Evolutionary conservation across 495 filamentous ascomycete species (phyloP).

Genomic region (Jackrogersella multiformis): DNA sequence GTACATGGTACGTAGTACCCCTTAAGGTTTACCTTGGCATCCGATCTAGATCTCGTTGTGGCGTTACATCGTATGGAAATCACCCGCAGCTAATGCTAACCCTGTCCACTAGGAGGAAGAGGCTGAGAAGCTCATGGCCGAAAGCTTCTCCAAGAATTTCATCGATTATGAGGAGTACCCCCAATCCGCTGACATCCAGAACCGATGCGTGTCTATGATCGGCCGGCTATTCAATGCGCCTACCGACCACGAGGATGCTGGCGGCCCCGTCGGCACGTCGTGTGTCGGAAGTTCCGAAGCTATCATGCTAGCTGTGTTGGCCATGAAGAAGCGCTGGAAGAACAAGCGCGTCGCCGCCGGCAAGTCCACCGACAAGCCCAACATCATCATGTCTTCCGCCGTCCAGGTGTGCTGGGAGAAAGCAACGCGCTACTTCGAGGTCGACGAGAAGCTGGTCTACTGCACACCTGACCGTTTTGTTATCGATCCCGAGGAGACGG

Average conservation of each 20-base stretch:
- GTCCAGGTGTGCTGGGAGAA: conserved; percentile 98
- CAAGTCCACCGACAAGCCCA: conserved; percentile 77
- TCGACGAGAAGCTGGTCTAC: conserved; percentile 89
- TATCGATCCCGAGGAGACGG: conserved; percentile 84
- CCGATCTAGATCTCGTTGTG: conserved; percentile 7
- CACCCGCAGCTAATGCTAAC: conserved; percentile 9
- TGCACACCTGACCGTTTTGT: conserved; percentile 83
- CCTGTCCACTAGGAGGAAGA: conserved; percentile 74
- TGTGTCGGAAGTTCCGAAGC: conserved; percentile 89
- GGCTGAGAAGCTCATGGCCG: conserved; percentile 89
- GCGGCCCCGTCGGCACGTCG: conserved; percentile 79
- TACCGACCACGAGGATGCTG: conserved; percentile 47
- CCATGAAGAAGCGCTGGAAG: conserved; percentile 96
- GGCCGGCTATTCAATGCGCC: conserved; percentile 86
- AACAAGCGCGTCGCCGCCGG: conserved; percentile 81
- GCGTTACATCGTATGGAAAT: conserved; percentile 28
- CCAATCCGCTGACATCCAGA: conserved; percentile 88
- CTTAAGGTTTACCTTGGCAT: conserved; percentile 8
- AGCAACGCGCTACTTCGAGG: conserved; percentile 91
- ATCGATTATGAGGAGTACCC: conserved; percentile 94
- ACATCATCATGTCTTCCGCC: conserved; percentile 91
- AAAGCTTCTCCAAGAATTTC: conserved; percentile 91
- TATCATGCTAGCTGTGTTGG: conserved; percentile 87
- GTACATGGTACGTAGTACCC: conserved; percentile 70
- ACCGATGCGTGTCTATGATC: conserved; percentile 93